Evolutionary conservation across 495 filamentous ascomycete species (phyloP), one percentile per base, ranked within the genome.

Genomic region (Penicilliopsis zonata): DNA sequence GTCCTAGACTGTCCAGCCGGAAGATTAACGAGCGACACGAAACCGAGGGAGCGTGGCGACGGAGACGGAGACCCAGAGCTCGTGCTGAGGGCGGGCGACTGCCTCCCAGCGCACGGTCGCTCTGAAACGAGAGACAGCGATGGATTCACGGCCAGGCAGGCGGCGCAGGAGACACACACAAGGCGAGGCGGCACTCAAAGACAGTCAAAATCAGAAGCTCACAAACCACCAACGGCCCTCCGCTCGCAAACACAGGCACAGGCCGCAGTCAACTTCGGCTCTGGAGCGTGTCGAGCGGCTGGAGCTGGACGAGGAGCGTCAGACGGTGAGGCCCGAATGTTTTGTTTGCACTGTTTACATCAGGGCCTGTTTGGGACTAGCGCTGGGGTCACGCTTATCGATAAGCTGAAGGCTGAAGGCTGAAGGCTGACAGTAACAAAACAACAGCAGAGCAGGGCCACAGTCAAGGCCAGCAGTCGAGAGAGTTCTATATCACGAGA

Each of bases 381-480:
- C 34, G 50, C 18, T 16, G 12, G 36, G 35, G 36, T 29, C 18
- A 7, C 18, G 13, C 45, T 58, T 63, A 63, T 63, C 59, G 59
- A 63, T 63, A 63, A 63, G 59, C 57, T 63, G 61, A 61, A 52
- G 53, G 36, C 30, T n/a, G n/a, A n/a, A n/a, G n/a, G n/a, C n/a
- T n/a, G n/a, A n/a, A n/a, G n/a, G n/a, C n/a, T n/a, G n/a, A n/a
- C n/a, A n/a, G n/a, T n/a, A n/a, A n/a, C n/a, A n/a, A n/a, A n/a
- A n/a, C n/a, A n/a, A n/a, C n/a, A n/a, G n/a, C n/a, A n/a, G n/a
- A n/a, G n/a, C n/a, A n/a, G n/a, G n/a, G n/a, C n/a, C n/a, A n/a
- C n/a, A n/a, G n/a, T n/a, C n/a, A n/a, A n/a, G n/a, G n/a, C n/a
- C n/a, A n/a, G n/a, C n/a, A n/a, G n/a, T n/a, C n/a, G n/a, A n/a